Percentiles rank a stretch among this genome's conserved stretches.
These are phyloP conservation scores for Aspergillus indologenus DNA, from an alignment of 495 filamentous ascomycete genomes.

Conservation along the genomic window DNA sequence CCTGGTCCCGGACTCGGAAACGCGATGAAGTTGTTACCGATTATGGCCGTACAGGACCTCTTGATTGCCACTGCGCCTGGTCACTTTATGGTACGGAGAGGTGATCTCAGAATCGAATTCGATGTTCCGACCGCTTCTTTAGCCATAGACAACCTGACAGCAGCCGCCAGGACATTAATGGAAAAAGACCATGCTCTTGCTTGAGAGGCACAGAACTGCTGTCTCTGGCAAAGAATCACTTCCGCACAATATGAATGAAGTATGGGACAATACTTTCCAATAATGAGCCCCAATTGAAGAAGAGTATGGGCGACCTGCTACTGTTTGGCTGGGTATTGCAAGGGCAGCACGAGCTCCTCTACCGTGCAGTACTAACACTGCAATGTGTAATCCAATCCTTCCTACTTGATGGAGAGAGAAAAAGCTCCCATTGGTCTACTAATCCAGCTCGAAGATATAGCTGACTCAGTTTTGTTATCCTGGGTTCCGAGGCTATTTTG, in stretches of 20 bases:
- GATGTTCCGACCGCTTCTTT: background rate
- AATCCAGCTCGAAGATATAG: too few species aligned
- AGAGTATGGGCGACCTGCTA: background rate
- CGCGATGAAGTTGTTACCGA: background rate
- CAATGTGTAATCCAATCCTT: background rate
- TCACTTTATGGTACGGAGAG: background rate
- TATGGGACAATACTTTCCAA: background rate
- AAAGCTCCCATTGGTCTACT: background rate
- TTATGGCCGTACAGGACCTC: background rate
- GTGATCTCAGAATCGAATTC: background rate
- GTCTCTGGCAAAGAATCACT: background rate
- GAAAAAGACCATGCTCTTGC: background rate
- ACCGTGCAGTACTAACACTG: background rate
- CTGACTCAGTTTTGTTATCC: background rate
- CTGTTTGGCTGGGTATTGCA: background rate
- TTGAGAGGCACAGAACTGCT: background rate
- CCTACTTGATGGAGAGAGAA: background rate
- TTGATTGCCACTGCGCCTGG: background rate
- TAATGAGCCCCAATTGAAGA: background rate
- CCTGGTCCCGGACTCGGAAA: conserved; percentile 7
- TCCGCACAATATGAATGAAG: background rate
- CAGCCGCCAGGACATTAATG: background rate
- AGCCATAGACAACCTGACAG: background rate
- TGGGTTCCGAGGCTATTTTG: too few species aligned
- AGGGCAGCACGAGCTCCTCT: background rate